Evolutionary conservation across 495 filamentous ascomycete species (phyloP).

Genomic region (Hapsidospora chrysogenum): DNA sequence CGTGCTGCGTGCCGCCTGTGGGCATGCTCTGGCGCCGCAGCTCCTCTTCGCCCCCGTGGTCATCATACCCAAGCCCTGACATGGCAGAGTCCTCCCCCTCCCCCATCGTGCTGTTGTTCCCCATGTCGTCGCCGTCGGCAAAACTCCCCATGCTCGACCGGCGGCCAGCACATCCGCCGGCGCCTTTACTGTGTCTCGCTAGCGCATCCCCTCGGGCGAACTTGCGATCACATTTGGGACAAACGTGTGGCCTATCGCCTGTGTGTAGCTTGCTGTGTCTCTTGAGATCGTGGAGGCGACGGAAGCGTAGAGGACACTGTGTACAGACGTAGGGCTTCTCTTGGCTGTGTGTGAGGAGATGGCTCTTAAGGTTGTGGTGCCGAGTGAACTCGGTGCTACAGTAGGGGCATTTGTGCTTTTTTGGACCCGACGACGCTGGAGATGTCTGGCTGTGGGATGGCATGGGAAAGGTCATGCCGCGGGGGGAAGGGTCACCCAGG

Average conservation of each 20-base stretch:
- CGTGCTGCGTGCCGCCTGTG: slow-evolving; percentile 55
- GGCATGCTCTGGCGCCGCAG: slow-evolving; percentile 43
- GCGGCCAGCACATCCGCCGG: slow-evolving; percentile 86
- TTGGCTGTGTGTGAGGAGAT: slow-evolving; percentile 94
- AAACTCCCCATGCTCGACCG: slow-evolving; percentile 77
- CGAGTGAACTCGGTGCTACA: slow-evolving; percentile 93
- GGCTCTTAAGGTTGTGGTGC: slow-evolving; percentile 98
- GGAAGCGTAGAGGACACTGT: slow-evolving; percentile 77
- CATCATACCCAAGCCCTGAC: slow-evolving; percentile 56
- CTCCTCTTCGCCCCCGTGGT: slow-evolving; percentile 33
- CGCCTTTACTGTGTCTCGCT: slow-evolving; percentile 87
- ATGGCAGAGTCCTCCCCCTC: slow-evolving; percentile 52
- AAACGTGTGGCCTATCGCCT: slow-evolving; percentile 87
- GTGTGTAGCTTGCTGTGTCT: slow-evolving; percentile 93
- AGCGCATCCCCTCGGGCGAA: slow-evolving; percentile 94
- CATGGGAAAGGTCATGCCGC: slow-evolving; percentile 64
- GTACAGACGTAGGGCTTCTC: slow-evolving; percentile 93
- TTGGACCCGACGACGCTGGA: slow-evolving; percentile 45
- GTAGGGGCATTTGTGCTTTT: slow-evolving; percentile 92
- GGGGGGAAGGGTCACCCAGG: slow-evolving; percentile 27
- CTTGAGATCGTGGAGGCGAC: slow-evolving; percentile 88
- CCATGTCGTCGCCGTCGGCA: slow-evolving; percentile 60
- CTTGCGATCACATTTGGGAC: slow-evolving; percentile 78
- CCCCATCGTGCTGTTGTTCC: too few species aligned
- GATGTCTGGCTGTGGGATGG: slow-evolving; percentile 35